These are phyloP conservation scores for Mycena belliarum DNA, from an alignment of 768 basidiomycete genomes.

Conservation along the genomic window DNA sequence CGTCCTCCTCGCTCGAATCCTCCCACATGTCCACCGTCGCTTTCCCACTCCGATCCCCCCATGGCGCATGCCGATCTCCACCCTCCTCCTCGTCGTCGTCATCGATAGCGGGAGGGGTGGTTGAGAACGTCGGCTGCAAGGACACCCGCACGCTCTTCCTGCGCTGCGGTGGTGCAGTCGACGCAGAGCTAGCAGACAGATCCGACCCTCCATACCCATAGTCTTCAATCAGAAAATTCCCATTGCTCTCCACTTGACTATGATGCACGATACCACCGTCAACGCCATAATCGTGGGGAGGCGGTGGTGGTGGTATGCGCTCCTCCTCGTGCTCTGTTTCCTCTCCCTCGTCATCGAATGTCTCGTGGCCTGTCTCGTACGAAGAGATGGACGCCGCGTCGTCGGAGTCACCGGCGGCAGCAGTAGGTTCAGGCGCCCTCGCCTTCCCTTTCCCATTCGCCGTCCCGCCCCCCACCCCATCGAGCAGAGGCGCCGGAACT, in stretches of 20 bases:
- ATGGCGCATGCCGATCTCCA: constrained; percentile 25
- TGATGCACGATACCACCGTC: constrained; percentile 16
- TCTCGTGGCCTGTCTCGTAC: constrained; percentile 55
- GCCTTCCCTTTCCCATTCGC: constrained; percentile 23
- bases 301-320: constrained; percentile 14
- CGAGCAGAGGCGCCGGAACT: constrained; percentile 11
- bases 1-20: constrained; percentile 78
- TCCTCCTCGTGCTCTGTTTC: constrained; percentile 15
- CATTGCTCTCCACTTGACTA: not conserved
- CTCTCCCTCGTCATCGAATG: not conserved
- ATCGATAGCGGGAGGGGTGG: constrained; percentile 59
- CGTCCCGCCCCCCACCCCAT: constrained; percentile 6
- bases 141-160: constrained; percentile 81
- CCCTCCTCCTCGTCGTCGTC: constrained; percentile 44
- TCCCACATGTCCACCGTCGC: constrained; percentile 54
- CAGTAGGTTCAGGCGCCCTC: not conserved
- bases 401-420: constrained; percentile 27
- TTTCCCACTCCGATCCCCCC: not conserved
- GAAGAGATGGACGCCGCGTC: constrained; percentile 57
- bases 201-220: constrained; percentile 20
- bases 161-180: constrained; percentile 29
- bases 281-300: constrained; percentile 19
- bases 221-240: constrained; percentile 7
- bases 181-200: constrained; percentile 16
- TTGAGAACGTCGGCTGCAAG: constrained; percentile 72